These are phyloP conservation scores for Dryas integrifolia DNA, from an alignment of 331 rosid species.

Conservation along the genomic window DNA sequence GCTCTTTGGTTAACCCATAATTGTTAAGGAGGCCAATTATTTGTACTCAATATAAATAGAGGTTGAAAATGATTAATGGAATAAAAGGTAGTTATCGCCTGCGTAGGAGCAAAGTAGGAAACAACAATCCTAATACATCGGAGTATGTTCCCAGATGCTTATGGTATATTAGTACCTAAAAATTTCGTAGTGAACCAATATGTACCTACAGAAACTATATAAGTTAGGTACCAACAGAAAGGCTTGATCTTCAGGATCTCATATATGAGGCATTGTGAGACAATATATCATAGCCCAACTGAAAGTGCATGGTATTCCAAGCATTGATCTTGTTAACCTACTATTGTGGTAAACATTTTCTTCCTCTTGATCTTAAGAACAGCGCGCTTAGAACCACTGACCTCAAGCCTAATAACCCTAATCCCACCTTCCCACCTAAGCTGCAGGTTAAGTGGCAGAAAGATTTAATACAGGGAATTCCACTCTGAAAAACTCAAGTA, in stretches of 20 bases:
- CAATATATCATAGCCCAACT: neutral
- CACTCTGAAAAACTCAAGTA: neutral
- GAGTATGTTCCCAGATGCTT: neutral
- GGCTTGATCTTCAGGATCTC: constrained; percentile 1
- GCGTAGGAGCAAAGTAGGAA: neutral
- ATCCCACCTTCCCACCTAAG: neutral
- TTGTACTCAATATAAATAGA: neutral
- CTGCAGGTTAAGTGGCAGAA: neutral
- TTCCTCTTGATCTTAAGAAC: too few species aligned
- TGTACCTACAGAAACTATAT: neutral
- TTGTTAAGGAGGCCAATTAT: neutral
- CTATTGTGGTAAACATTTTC: neutral
- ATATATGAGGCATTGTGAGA: neutral
- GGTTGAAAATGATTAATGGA: neutral
- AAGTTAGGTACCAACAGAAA: neutral
- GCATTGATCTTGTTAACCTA: neutral
- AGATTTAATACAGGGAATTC: neutral
- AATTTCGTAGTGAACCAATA: neutral
- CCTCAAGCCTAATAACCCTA: neutral
- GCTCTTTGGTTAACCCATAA: neutral
- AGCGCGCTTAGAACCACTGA: neutral
- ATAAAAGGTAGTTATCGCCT: neutral
- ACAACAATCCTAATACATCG: neutral
- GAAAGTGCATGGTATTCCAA: neutral
- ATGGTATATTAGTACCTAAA: neutral